Conservation (phyloP, 495 filamentous ascomycete genomes). For the Penicillium crystallinum region DNA sequence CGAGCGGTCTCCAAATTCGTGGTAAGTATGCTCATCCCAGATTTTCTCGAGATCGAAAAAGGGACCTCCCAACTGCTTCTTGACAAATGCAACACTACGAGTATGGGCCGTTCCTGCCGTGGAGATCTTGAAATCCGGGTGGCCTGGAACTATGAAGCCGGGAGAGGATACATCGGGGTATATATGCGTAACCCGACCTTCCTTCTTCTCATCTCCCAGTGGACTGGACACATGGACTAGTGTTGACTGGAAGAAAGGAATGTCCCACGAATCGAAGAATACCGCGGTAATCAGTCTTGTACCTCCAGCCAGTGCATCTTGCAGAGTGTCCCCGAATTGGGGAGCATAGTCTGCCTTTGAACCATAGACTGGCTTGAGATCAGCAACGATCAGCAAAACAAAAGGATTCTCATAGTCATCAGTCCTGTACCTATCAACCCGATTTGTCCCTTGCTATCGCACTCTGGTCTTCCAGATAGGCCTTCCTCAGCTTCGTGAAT, state of each 20-base stretch:
- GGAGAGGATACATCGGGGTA: conserved; percentile 23
- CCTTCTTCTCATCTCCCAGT: not conserved
- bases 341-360: conserved; percentile 20
- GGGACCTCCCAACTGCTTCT: conserved; percentile 29
- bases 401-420: not conserved
- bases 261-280: conserved; percentile 18
- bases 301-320: not conserved
- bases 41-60: conserved; percentile 57
- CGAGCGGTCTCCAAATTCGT: conserved; percentile 35
- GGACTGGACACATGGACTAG: conserved; percentile 9
- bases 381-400: not conserved
- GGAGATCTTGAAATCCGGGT: conserved; percentile 25
- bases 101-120: conserved; percentile 31
- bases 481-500: conserved; percentile 13
- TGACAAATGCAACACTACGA: conserved; percentile 30
- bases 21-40: conserved; percentile 52
- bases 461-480: conserved; percentile 12
- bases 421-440: conserved; percentile 19
- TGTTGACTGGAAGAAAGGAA: not conserved
- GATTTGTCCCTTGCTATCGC: conserved; percentile 12
- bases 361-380: conserved; percentile 20
- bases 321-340: conserved; percentile 15
- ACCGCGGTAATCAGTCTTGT: conserved; percentile 10
- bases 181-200: conserved; percentile 6
- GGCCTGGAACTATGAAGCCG: conserved; percentile 30